Evolutionary conservation across 2,329 filamentous ascomycete genomes (phyloP).

Genomic region (Colletotrichum gloeosporioides): DNA sequence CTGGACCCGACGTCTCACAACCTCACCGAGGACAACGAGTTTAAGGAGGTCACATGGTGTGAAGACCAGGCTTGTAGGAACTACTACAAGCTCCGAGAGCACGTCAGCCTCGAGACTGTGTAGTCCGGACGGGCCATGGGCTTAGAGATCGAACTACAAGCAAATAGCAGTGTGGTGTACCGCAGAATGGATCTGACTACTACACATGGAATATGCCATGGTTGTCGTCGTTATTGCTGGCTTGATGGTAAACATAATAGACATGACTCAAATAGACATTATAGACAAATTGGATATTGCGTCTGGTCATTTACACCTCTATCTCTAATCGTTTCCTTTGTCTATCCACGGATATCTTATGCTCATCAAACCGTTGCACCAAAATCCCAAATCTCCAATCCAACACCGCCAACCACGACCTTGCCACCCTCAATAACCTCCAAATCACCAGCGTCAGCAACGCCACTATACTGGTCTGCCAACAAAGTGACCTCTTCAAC

Average conservation of each 20-base stretch:
- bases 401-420: slow-evolving; percentile 50
- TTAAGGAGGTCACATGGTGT: not conserved
- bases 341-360: not conserved
- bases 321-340: not conserved
- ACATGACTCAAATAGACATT: not conserved
- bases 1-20: not conserved
- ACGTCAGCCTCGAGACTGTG: not conserved
- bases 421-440: slow-evolving; percentile 37
- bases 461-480: slow-evolving; percentile 60
- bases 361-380: not conserved
- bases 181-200: not conserved
- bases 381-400: slow-evolving; percentile 49
- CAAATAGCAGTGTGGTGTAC: not conserved
- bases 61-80: not conserved
- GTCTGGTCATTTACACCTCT: not conserved
- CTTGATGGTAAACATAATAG: not conserved
- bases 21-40: not conserved
- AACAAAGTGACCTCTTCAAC: slow-evolving; percentile 40
- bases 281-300: not conserved
- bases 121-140: not conserved
- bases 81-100: not conserved
- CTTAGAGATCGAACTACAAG: not conserved
- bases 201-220: not conserved
- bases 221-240: not conserved
- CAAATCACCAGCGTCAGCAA: slow-evolving; percentile 64